Evolutionary conservation across 169 alveolate genomes (phyloP).

Genomic region (Plasmodium knowlesi): DNA sequence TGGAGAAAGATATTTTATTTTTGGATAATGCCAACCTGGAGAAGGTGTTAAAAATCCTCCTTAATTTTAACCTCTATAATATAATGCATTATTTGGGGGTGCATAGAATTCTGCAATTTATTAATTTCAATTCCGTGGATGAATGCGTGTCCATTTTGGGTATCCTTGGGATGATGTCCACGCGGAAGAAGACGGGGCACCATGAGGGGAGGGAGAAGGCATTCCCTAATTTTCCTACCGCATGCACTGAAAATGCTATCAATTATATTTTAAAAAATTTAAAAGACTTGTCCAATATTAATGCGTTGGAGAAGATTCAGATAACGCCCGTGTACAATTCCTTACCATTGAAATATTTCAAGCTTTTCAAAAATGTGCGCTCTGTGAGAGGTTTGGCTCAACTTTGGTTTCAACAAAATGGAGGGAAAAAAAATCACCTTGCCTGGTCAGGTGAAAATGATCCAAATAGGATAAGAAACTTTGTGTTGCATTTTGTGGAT

Average conservation of each 20-base stretch:
- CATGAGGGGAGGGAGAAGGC: background rate
- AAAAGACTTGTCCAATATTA: background rate
- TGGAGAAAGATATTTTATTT: constrained; percentile 41
- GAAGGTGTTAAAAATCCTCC: constrained; percentile 30
- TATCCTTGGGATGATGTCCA: constrained; percentile 12
- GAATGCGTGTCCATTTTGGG: constrained; percentile 46
- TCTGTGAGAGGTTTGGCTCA: background rate
- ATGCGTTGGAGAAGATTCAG: constrained; percentile 7
- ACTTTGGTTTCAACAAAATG: background rate
- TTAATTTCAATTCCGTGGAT: constrained; percentile 33
- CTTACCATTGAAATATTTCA: constrained; percentile 15
- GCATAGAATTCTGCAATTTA: constrained; percentile 17
- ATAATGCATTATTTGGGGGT: constrained; percentile 18
- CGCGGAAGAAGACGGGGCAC: background rate
- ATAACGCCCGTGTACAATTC: constrained; percentile 34
- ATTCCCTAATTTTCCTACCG: background rate
- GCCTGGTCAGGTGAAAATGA: constrained; percentile 1
- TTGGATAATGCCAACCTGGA: constrained; percentile 13
- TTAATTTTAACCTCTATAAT: constrained; percentile 60
- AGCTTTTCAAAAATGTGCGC: constrained; percentile 32
- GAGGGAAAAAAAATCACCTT: background rate
- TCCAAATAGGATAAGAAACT: background rate
- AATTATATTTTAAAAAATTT: constrained; percentile 51
- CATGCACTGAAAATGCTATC: constrained; percentile 20
- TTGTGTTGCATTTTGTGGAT: constrained; percentile 16